Base-by-base conservation (phyloP, 2,329 filamentous ascomycete genomes). In the Botrytis pseudocinerea region DNA sequence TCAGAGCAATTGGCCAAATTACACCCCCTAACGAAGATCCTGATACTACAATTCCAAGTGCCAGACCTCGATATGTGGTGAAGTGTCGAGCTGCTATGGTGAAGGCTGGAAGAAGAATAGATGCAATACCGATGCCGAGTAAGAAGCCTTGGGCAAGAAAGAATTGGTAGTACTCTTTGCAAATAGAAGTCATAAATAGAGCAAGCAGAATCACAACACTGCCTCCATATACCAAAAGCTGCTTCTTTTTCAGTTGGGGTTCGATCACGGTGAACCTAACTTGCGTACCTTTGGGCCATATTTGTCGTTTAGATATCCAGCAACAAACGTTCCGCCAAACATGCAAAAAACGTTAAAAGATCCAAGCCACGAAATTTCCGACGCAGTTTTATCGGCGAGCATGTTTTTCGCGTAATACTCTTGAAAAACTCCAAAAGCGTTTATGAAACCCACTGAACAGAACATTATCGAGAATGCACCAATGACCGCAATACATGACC, bases 391-490 rank as follows among this genome's bases (percentile, higher is more conserved):
- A 16, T 74, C 46, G 0, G 73, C 66, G 4, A 82, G 75, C 18
- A 74, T 71, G 2, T 74, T 69, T 28, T 69, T 69, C 3, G 46
- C 40, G 69, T 82, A 82, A 73, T 82, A 81, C 74, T 79, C 74
- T 73, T 82, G 78, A 71, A 81, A 82, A 4, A 81, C 78, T 5
- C 82, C 81, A 63, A 82, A 82, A 32, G 80, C 79, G 57, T 82
- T 82, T 60, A 48, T 66, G 71, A 79, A 81, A 25, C 81, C 81
- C 18, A 82, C 78, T 6, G 78, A 79, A 74, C 77, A 80, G 46
- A 80, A 81, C 12, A 80, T 73, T 32, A 48, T 25, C 3, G 46
- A 48, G 46, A 48, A 48, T 48, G 9, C 46, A 48, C 46, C 46
- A 10, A 25, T 48, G 1, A 77, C 48, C 3, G 71, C 71, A 9